Percentiles rank a stretch among this genome's conserved stretches.
phyloP scores from a whole-genome alignment of 1,284 basidiomycete genomes.

The Laetiporus sulphureus region DNA sequence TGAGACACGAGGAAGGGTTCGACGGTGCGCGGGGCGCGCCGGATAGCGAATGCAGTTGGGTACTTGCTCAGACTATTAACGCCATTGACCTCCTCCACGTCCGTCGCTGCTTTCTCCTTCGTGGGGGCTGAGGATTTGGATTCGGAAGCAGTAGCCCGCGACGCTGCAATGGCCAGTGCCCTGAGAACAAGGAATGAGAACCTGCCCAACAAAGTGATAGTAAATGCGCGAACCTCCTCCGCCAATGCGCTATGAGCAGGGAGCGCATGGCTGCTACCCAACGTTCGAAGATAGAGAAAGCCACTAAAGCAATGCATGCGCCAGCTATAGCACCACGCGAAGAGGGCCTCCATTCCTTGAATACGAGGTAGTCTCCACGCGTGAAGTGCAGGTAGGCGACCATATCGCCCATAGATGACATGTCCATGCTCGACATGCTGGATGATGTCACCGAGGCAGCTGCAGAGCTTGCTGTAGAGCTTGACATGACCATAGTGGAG shows the following conservation, averaged over 20 bases:
- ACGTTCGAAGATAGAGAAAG: slow-evolving; percentile 64
- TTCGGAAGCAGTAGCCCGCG: not conserved
- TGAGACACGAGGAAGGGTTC: slow-evolving; percentile 54
- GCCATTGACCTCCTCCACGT: slow-evolving; percentile 13
- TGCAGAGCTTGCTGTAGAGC: too few relatives aligned
- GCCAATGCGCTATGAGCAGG: slow-evolving; percentile 52
- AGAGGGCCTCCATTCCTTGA: slow-evolving; percentile 60
- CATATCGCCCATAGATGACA: slow-evolving; percentile 34
- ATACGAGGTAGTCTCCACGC: slow-evolving; percentile 57
- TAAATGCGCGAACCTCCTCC: slow-evolving; percentile 37
- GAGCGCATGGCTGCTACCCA: slow-evolving; percentile 52
- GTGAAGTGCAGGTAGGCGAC: slow-evolving; percentile 62
- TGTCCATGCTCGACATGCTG: slow-evolving; percentile 18
- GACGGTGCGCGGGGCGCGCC: slow-evolving; percentile 20
- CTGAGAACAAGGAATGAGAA: slow-evolving; percentile 5
- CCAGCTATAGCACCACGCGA: slow-evolving; percentile 65
- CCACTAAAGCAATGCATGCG: slow-evolving; percentile 63
- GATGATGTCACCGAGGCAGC: slow-evolving; percentile 11
- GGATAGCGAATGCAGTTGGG: slow-evolving; percentile 4
- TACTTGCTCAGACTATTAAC: slow-evolving; percentile 5
- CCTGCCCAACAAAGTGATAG: not conserved
- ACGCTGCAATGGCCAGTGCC: not conserved
- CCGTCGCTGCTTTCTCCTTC: slow-evolving; percentile 9
- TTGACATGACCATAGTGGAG: too few relatives aligned
- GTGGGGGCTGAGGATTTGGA: slow-evolving; percentile 1